These are phyloP conservation scores for Irpex sp. DNA, from an alignment of 1,284 basidiomycete genomes.

Conservation along the genomic window DNA sequence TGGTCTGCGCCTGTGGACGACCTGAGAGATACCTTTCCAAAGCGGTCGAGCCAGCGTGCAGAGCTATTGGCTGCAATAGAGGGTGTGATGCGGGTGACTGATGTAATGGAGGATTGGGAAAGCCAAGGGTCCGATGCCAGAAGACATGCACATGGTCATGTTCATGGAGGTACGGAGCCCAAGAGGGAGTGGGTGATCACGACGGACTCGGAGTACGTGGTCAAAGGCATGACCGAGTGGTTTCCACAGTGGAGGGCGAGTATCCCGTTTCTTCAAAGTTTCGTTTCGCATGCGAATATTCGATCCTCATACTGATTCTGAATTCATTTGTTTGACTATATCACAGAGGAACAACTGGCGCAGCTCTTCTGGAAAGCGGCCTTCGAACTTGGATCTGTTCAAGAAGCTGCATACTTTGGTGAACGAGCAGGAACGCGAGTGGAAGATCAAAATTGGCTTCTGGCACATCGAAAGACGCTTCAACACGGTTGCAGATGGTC, in stretches of 20 bases:
- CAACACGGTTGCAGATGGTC: conserved; percentile 8
- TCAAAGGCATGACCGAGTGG: conserved; percentile 33
- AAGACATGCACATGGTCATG: no score
- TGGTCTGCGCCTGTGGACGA: conserved; percentile 2
- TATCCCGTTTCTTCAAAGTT: not conserved
- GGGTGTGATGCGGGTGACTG: conserved; percentile 17
- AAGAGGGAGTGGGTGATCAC: conserved; percentile 20
- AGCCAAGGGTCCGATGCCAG: not conserved
- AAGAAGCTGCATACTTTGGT: conserved; percentile 20
- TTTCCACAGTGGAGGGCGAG: conserved; percentile 28
- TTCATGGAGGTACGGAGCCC: not conserved
- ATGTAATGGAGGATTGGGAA: not conserved
- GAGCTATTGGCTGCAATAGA: conserved; percentile 32
- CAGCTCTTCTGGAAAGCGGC: conserved; percentile 15
- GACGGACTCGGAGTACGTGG: conserved; percentile 35
- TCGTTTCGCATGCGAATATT: not conserved
- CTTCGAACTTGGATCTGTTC: conserved; percentile 28
- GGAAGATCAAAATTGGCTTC: conserved; percentile 19
- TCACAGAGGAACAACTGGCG: conserved; percentile 21
- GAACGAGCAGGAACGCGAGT: conserved; percentile 14
- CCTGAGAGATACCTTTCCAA: not conserved
- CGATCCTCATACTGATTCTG: not conserved
- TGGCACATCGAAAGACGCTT: conserved; percentile 20
- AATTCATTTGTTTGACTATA: not conserved
- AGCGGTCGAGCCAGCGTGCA: conserved; percentile 31